A percentile compares a stretch with the other conserved stretches of the same genome.
Conservation (phyloP, 768 basidiomycete genomes). For the Rhodotorula graminis region DNA sequence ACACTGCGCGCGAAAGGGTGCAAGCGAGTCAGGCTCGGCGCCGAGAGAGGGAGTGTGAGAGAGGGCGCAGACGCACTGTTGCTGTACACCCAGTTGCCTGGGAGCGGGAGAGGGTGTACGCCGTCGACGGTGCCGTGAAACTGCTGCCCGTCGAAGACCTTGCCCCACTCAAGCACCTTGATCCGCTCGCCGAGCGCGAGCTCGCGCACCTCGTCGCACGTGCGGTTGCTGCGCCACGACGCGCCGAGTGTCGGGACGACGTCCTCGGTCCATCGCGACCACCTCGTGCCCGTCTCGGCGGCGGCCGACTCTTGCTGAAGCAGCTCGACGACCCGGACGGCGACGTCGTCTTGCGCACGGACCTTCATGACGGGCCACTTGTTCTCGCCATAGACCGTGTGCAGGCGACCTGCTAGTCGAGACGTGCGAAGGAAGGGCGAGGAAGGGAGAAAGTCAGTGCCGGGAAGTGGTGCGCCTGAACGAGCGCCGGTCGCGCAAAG, state of each 20-base stretch:
- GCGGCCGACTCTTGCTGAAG: neutral
- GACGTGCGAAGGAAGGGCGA: neutral
- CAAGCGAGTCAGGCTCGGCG: too few relatives aligned
- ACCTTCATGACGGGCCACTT: neutral
- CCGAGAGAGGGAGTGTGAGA: too few relatives aligned
- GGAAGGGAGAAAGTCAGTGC: too few relatives aligned
- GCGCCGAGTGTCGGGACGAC: neutral
- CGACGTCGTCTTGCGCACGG: neutral
- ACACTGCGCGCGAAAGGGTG: neutral
- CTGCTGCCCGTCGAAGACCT: neutral
- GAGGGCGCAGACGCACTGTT: neutral
- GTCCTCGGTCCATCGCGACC: neutral
- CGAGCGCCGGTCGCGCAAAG: too few relatives aligned
- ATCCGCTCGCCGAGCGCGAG: neutral
- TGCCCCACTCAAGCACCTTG: slow-evolving; percentile 2
- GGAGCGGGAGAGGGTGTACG: neutral
- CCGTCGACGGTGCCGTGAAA: neutral
- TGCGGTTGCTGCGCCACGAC: neutral
- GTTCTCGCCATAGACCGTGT: neutral
- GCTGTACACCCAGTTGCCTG: neutral
- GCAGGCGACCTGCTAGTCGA: neutral
- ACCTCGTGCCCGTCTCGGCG: neutral
- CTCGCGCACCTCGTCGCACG: neutral
- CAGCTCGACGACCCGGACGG: neutral
- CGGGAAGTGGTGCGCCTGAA: neutral